phyloP scores from a whole-genome alignment of 2,329 filamentous ascomycete genomes.

The Botrytis medusae region DNA sequence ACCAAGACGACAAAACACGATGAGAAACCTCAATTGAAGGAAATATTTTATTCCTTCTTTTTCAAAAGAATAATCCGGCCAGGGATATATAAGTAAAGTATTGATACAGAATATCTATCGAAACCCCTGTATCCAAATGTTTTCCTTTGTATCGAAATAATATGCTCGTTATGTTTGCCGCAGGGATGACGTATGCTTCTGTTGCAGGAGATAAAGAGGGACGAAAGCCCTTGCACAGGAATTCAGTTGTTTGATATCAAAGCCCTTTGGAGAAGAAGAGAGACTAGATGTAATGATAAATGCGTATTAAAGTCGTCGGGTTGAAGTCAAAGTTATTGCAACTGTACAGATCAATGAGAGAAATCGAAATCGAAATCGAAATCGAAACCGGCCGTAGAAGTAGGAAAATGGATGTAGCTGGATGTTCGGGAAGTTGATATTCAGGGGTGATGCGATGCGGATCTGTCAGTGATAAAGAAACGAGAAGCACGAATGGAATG shows the following conservation, averaged over 20 bases:
- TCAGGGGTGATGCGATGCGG: neutral
- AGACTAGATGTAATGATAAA: neutral
- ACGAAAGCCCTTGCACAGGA: neutral
- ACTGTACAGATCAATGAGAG: neutral
- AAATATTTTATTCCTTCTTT: neutral
- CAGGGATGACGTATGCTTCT: slow-evolving; percentile 19
- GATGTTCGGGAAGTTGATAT: neutral
- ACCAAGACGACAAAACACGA: neutral
- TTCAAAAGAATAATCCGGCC: neutral
- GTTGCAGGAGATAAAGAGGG: neutral
- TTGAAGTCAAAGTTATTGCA: neutral
- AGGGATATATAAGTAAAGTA: neutral
- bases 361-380: neutral
- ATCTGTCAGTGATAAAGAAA: neutral
- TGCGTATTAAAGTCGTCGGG: neutral
- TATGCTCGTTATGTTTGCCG: neutral
- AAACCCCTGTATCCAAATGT: neutral
- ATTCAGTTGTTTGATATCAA: neutral
- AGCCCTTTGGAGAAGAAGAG: neutral
- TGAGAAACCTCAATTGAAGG: neutral
- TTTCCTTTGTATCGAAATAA: slow-evolving; percentile 1
- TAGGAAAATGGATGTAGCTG: neutral
- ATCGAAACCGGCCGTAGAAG: neutral
- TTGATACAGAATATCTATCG: neutral
- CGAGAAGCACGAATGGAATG: neutral